Percentiles rank a stretch among this genome's conserved stretches.
These are phyloP conservation scores for Tritrichomonas foetus DNA, from an alignment of 208 protist species.

Conservation along the genomic window DNA sequence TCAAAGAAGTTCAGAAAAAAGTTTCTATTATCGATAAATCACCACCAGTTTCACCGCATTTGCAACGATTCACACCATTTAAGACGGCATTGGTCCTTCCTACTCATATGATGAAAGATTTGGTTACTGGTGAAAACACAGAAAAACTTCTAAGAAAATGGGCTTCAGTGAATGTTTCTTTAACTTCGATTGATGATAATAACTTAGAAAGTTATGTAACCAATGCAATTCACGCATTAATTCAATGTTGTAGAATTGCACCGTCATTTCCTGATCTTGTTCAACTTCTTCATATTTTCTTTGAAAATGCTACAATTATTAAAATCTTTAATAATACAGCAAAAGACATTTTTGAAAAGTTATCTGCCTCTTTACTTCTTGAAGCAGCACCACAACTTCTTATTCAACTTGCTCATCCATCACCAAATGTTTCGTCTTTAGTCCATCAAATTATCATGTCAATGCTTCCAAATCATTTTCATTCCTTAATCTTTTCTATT, in stretches of 20 bases:
- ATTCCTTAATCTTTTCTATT: background rate
- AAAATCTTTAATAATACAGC: background rate
- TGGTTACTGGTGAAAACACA: background rate
- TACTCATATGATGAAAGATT: background rate
- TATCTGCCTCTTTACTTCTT: background rate
- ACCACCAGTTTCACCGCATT: too few species aligned
- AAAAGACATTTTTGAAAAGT: background rate
- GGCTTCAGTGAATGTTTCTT: background rate
- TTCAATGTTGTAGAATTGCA: background rate
- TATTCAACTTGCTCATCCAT: background rate
- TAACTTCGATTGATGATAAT: background rate
- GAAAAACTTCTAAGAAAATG: background rate
- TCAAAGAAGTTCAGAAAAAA: too few species aligned
- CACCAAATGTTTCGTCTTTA: background rate
- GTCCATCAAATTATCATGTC: background rate
- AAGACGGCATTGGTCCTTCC: background rate
- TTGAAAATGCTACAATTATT: background rate
- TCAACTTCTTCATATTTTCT: background rate
- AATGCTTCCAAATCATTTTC: background rate
- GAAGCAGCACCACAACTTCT: background rate
- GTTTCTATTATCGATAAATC: too few species aligned
- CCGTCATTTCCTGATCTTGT: slow-evolving; percentile 2
- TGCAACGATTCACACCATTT: too few species aligned
- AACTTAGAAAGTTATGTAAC: background rate
- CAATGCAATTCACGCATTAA: background rate